Conservation (phyloP, 129 eudicot genomes). For the Silybum marianum region DNA sequence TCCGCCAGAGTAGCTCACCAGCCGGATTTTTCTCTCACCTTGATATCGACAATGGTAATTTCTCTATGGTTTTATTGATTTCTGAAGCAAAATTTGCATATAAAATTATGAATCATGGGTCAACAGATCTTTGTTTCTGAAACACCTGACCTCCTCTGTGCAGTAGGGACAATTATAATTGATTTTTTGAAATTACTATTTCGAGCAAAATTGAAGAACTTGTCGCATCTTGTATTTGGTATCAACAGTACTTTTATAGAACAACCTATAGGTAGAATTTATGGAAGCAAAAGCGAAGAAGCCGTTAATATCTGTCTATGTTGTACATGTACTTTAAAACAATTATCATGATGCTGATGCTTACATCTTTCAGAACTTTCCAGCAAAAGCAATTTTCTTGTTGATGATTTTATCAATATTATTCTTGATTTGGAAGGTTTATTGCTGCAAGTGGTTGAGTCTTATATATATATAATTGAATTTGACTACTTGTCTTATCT, state of each 20-base stretch:
- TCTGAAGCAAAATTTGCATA: conserved; percentile 26
- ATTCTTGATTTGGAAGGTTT: conserved; percentile 28
- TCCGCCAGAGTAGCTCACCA: conserved; percentile 75
- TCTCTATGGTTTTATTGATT: neutral
- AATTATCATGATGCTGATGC: conserved; percentile 34
- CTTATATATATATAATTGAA: conserved; percentile 17
- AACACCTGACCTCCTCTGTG: conserved; percentile 4
- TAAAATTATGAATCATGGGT: neutral
- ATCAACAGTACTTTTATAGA: neutral
- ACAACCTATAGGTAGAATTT: neutral
- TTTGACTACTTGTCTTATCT: conserved; percentile 25
- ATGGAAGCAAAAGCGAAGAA: conserved; percentile 21
- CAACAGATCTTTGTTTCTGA: neutral
- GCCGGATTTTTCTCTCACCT: conserved; percentile 73
- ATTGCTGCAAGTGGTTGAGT: conserved; percentile 30
- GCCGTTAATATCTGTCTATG: conserved; percentile 33
- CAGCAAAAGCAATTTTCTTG: conserved; percentile 21
- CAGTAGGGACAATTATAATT: conserved; percentile 17
- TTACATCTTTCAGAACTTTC: conserved; percentile 28
- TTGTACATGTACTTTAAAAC: conserved; percentile 33
- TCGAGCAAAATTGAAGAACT: conserved; percentile 14
- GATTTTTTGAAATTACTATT: conserved; percentile 12
- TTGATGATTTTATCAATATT: conserved; percentile 8
- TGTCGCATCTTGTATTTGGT: neutral
- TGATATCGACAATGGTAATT: conserved; percentile 61